phyloP scores from a whole-genome alignment of 176 grass and related monocot species.

The Zea luxurians region DNA sequence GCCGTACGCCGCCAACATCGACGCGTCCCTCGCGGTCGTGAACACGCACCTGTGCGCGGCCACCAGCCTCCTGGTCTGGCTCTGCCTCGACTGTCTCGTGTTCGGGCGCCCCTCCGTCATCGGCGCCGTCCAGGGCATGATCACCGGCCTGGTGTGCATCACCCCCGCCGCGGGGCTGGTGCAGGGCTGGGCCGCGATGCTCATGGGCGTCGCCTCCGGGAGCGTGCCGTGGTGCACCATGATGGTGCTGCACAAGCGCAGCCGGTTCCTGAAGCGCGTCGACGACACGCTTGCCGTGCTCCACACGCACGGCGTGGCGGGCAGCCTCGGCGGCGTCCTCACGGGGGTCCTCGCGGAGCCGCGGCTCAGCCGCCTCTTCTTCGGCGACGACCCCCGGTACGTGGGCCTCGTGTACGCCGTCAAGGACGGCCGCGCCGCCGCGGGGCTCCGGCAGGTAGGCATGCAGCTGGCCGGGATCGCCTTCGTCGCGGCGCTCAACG shows the following conservation, averaged over 20 bases:
- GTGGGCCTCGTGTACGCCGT: constrained; percentile 65
- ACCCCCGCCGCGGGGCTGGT: constrained; percentile 60
- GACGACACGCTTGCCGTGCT: constrained; percentile 85
- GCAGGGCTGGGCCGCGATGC: constrained; percentile 73
- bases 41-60: constrained; percentile 90
- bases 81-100: constrained; percentile 55
- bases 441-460: constrained; percentile 65
- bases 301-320: constrained; percentile 80
- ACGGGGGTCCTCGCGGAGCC: constrained; percentile 65
- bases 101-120: constrained; percentile 73
- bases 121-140: constrained; percentile 90
- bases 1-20: constrained; percentile 60
- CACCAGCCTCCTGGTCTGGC: constrained; percentile 70
- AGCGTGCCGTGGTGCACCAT: constrained; percentile 86
- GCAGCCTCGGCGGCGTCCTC: constrained; percentile 65
- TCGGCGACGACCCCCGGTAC: constrained; percentile 70
- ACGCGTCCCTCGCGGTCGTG: constrained; percentile 61
- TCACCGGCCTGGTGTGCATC: constrained; percentile 90
- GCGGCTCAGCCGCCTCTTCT: constrained; percentile 59
- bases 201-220: constrained; percentile 64
- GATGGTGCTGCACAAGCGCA: constrained; percentile 77
- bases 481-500: constrained; percentile 60
- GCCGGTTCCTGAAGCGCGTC: constrained; percentile 45
- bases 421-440: constrained; percentile 40
- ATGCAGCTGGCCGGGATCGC: constrained; percentile 64